Percentiles rank a stretch among this genome's conserved stretches.
These are phyloP conservation scores for Amanita pseudoporphyria DNA, from an alignment of 768 basidiomycete species.

Conservation along the genomic window DNA sequence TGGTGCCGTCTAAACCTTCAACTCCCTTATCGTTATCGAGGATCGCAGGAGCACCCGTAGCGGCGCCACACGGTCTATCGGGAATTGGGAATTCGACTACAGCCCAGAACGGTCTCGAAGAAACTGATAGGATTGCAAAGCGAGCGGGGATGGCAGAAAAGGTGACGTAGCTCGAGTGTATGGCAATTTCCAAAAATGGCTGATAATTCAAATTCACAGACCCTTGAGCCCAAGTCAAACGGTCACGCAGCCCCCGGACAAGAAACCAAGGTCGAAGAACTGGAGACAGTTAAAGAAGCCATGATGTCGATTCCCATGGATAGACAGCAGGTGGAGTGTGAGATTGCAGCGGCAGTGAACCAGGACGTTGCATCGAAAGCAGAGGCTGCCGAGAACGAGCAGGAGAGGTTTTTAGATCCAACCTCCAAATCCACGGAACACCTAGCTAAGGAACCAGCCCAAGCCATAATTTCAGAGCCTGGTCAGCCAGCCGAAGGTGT, in stretches of 20 bases:
- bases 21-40: too few species aligned
- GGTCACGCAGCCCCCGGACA: background rate
- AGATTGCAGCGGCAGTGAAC: background rate
- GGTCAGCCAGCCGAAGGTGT: background rate
- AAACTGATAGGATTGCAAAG: background rate
- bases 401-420: background rate
- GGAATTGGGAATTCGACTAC: background rate
- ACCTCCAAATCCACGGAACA: background rate
- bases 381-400: background rate
- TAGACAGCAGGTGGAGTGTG: background rate
- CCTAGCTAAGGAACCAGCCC: background rate
- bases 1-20: constrained; percentile 37
- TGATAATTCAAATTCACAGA: constrained; percentile 1
- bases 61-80: background rate
- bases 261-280: background rate
- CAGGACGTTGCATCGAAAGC: background rate
- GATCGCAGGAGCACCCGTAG: background rate
- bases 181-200: background rate
- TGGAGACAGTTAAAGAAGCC: background rate
- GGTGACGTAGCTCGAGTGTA: constrained; percentile 3
- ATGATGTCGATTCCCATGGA: constrained; percentile 1
- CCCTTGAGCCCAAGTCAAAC: background rate
- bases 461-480: background rate
- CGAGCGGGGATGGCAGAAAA: too few species aligned
- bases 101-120: background rate